phyloP scores from a whole-genome alignment of 2,329 filamentous ascomycete genomes.

The Ascochyta koolunga region DNA sequence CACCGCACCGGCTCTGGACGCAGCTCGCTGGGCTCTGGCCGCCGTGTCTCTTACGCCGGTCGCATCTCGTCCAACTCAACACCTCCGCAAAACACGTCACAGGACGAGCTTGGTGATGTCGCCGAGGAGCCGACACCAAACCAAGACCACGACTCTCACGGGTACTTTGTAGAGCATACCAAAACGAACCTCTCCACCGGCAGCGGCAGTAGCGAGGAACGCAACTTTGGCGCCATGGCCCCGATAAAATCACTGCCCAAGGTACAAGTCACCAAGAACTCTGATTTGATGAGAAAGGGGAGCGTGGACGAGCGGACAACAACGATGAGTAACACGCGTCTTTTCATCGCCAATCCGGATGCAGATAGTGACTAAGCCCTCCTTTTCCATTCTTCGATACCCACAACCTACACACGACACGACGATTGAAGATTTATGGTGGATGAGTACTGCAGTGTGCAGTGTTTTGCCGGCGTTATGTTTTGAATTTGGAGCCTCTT shows the following conservation, averaged over 20 bases:
- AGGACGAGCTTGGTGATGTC: constrained; percentile 48
- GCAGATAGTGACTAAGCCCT: constrained; percentile 52
- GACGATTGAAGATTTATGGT: constrained; percentile 19
- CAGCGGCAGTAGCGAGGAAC: constrained; percentile 52
- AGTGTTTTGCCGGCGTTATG: constrained; percentile 9
- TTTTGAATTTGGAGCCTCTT: neutral
- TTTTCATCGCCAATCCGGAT: constrained; percentile 89
- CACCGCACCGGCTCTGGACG: constrained; percentile 75
- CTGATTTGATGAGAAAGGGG: constrained; percentile 76
- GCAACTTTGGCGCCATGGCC: constrained; percentile 60
- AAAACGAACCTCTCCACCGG: constrained; percentile 51
- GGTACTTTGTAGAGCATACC: constrained; percentile 52
- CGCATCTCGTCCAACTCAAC: constrained; percentile 59
- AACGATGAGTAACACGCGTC: constrained; percentile 70
- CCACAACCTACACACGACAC: constrained; percentile 24
- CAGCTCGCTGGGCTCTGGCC: constrained; percentile 63
- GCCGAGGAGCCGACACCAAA: constrained; percentile 55
- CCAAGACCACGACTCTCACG: constrained; percentile 40
- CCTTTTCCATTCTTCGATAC: constrained; percentile 40
- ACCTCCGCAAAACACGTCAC: constrained; percentile 55
- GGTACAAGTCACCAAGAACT: constrained; percentile 57
- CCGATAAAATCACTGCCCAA: constrained; percentile 56
- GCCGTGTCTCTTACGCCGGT: constrained; percentile 50
- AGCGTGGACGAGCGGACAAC: constrained; percentile 84
- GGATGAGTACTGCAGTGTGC: constrained; percentile 12